phyloP scores from a whole-genome alignment of 1,139 yeast species.

The Saccharomyces hybrid region DNA sequence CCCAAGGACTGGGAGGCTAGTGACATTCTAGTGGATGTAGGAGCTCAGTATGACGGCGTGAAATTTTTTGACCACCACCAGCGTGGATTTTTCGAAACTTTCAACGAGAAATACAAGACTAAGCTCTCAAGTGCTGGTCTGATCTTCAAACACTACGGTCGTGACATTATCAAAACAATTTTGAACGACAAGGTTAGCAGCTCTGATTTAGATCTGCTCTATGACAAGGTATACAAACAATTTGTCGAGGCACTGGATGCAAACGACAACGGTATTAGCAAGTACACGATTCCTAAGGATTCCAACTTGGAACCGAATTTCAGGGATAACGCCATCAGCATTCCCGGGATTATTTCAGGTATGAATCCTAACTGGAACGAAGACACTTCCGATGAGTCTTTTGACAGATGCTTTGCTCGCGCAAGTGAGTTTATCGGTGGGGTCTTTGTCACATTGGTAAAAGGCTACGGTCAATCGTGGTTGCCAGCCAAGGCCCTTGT shows the following conservation, averaged over 20 bases:
- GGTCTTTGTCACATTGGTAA: conserved; percentile 60
- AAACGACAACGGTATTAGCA: conserved; percentile 85
- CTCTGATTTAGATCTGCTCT: conserved; percentile 50
- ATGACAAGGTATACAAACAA: conserved; percentile 68
- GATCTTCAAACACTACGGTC: conserved; percentile 87
- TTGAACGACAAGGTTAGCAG: conserved; percentile 35
- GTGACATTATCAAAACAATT: conserved; percentile 52
- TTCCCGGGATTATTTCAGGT: conserved; percentile 71
- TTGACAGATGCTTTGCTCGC: conserved; percentile 55
- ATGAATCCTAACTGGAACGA: conserved; percentile 84
- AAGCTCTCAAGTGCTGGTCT: conserved; percentile 92
- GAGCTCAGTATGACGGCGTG: conserved; percentile 84
- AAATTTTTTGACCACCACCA: conserved; percentile 96
- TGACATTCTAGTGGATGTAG: conserved; percentile 90
- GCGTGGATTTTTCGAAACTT: conserved; percentile 63
- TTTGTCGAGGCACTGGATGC: conserved; percentile 92
- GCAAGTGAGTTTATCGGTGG: conserved; percentile 81
- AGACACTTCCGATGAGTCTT: conserved; percentile 52
- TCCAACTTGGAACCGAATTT: conserved; percentile 40
- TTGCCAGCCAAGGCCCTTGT: conserved; percentile 82
- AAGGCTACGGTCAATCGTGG: conserved; percentile 79
- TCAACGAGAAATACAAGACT: conserved; percentile 54
- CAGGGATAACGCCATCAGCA: conserved; percentile 52
- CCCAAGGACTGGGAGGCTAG: conserved; percentile 76
- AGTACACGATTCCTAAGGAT: conserved; percentile 45